phyloP scores from a whole-genome alignment of 2,329 filamentous ascomycete species.

The Colletotrichum paranaense region DNA sequence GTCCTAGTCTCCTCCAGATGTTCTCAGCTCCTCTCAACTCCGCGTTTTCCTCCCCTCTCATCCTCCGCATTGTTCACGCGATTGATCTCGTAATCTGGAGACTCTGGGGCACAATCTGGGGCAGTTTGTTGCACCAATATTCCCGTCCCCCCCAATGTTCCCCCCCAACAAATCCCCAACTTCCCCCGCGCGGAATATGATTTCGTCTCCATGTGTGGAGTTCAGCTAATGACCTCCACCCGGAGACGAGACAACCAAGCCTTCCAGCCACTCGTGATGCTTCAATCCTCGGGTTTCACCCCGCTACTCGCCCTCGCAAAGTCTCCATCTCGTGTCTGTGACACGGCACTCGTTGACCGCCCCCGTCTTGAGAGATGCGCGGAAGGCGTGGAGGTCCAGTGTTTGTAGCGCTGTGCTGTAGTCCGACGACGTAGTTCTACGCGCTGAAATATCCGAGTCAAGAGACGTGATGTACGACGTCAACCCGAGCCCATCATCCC shows the following conservation, averaged over 20 bases:
- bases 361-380: background rate
- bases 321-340: background rate
- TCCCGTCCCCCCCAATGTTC: background rate
- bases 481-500: background rate
- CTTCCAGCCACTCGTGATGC: background rate
- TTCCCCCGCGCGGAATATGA: conserved; percentile 28
- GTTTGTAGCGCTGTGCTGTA: background rate
- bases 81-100: conserved; percentile 6
- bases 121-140: background rate
- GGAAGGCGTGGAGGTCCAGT: background rate
- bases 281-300: background rate
- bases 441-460: background rate
- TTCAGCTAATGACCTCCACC: background rate
- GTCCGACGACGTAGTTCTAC: background rate
- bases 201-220: background rate
- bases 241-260: background rate
- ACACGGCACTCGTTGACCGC: background rate
- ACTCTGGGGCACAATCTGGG: conserved; percentile 6
- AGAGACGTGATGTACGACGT: background rate
- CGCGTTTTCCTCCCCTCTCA: background rate
- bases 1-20: no score
- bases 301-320: background rate
- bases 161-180: background rate
- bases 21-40: background rate
- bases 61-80: background rate